Evolutionary conservation across 2,329 filamentous ascomycete genomes (phyloP), one percentile per base, ranked within the genome.

Genomic region (Aspergillus hiratsukae): DNA sequence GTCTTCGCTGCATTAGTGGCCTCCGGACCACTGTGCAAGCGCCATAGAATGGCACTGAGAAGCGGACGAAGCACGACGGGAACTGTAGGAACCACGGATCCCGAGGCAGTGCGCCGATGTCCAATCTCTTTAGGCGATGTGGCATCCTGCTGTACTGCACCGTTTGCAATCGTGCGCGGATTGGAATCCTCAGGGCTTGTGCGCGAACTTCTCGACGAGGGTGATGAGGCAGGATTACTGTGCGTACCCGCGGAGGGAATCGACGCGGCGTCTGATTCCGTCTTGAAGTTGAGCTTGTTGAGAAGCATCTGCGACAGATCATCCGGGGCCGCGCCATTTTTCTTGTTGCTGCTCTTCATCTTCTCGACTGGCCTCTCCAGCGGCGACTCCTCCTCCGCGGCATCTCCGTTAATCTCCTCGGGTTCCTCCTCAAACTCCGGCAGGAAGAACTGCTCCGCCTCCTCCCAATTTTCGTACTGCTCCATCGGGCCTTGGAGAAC

Each of bases 401-500:
- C 43, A 40, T 62, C 56, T 17, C 46, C 61, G 11, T 66, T 51
- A 17, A 60, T 50, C 29, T 59, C 64, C 53, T 73, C 71, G 23
- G 61, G 66, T 14, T 76, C 73, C 54, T 76, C 72, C 54, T 75
- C 74, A 53, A 76, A 78, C 60, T 77, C 76, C 35, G 73, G 73
- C 19, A 76, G 61, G 60, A 77, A 72, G 64, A 72, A 78, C 63
- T 74, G 72, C 68, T 79, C 76, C 10, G 76, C 76, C 49, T 78
- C 73, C 29, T 69, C 65, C 77, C 77, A 81, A 46, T 64, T 74
- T 29, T 75, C 70, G 55, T 77, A 81, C 58, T 78, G 75, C 59
- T 81, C 78, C 66, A 75, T 76, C n/a, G 78, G 77, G 2, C 75
- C 78, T 64, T 81, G 78, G 9, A 81, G 70, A 37, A 72, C 65